These are phyloP conservation scores for Asterophora parasitica DNA, from an alignment of 768 basidiomycete genomes.

Conservation along the genomic window DNA sequence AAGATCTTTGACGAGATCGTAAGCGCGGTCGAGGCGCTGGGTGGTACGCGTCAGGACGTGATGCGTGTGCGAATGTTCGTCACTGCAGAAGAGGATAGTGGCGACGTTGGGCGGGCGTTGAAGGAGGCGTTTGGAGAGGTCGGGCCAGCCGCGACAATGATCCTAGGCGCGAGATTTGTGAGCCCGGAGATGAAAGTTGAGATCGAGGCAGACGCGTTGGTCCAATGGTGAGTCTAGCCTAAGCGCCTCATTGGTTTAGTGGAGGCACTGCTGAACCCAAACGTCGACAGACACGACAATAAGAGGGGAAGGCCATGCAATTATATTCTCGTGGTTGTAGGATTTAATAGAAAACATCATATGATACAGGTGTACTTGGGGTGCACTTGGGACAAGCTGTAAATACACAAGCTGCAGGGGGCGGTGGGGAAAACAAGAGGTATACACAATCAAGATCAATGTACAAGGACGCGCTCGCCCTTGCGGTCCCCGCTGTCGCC, in stretches of 20 bases:
- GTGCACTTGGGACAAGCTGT: neutral
- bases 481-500: slow-evolving; percentile 30
- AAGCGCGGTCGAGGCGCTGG: slow-evolving; percentile 36
- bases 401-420: neutral
- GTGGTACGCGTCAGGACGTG: slow-evolving; percentile 40
- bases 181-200: slow-evolving; percentile 47
- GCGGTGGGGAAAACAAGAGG: too few species aligned
- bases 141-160: slow-evolving; percentile 49
- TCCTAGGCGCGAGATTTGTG: slow-evolving; percentile 44
- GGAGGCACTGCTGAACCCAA: neutral
- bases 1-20: slow-evolving; percentile 42
- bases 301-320: neutral
- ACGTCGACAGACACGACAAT: neutral
- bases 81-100: slow-evolving; percentile 32
- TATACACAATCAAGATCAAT: slow-evolving; percentile 16
- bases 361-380: slow-evolving; percentile 4
- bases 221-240: slow-evolving; percentile 15
- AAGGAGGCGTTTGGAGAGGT: slow-evolving; percentile 40
- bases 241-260: too few species aligned
- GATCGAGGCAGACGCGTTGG: slow-evolving; percentile 49
- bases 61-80: slow-evolving; percentile 49
- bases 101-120: slow-evolving; percentile 33
- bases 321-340: neutral
- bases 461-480: slow-evolving; percentile 22
- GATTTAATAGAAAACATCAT: slow-evolving; percentile 6